Evolutionary conservation across 2,329 filamentous ascomycete genomes (phyloP).

Genomic region (Clonostachys rosea): DNA sequence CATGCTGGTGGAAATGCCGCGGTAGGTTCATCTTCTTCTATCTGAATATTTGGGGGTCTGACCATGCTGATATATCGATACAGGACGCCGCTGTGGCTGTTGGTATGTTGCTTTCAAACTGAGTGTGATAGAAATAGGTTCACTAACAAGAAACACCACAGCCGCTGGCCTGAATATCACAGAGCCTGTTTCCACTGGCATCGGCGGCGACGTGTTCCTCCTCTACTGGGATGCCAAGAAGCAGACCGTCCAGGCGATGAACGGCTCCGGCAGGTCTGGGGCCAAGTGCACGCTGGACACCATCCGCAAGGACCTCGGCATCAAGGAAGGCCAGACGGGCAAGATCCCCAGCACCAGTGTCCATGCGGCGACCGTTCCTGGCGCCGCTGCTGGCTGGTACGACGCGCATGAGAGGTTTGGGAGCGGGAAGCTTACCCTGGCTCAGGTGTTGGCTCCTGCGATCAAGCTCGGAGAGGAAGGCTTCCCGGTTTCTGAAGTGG

Average conservation of each 20-base stretch:
- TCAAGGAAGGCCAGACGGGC: constrained; percentile 50
- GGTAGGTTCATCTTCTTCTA: constrained; percentile 46
- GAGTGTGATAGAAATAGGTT: not conserved
- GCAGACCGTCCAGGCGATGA: constrained; percentile 78
- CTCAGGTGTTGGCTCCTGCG: constrained; percentile 75
- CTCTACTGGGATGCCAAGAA: constrained; percentile 84
- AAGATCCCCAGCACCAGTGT: constrained; percentile 72
- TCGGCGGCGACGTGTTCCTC: constrained; percentile 96
- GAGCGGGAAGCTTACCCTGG: constrained; percentile 74
- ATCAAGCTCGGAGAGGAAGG: constrained; percentile 84
- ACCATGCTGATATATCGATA: constrained; percentile 1
- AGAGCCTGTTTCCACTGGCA: constrained; percentile 88
- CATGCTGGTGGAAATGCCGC: constrained; percentile 88
- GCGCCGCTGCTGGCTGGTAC: constrained; percentile 89
- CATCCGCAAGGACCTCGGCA: constrained; percentile 64
- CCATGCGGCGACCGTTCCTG: constrained; percentile 82
- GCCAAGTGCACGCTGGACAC: constrained; percentile 63
- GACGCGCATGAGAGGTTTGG: constrained; percentile 86
- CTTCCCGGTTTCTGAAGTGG: constrained; percentile 81
- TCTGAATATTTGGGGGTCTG: not conserved
- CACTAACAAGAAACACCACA: constrained; percentile 19
- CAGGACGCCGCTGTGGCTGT: constrained; percentile 96
- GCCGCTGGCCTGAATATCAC: constrained; percentile 91
- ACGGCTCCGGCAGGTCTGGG: constrained; percentile 86
- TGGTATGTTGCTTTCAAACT: constrained; percentile 42